Evolutionary conservation across 257 asterid genomes (phyloP).

Genomic region (Solanum dulcamara): DNA sequence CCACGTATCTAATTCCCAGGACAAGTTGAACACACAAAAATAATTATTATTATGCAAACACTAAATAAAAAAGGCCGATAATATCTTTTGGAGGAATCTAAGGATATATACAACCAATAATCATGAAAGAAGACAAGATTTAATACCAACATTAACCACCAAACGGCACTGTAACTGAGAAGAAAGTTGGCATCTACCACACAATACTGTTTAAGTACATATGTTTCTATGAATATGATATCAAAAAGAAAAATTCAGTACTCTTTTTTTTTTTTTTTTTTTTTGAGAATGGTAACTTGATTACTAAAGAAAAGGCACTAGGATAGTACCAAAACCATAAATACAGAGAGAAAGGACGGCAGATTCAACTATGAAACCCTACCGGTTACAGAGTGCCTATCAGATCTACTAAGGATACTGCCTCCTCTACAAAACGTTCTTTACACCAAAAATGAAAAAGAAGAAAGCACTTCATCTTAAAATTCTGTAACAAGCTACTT

Average conservation of each 20-base stretch:
- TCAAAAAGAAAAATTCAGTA: not conserved
- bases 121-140: not conserved
- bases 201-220: not conserved
- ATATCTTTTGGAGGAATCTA: not conserved
- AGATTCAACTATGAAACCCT: no score
- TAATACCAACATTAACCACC: not conserved
- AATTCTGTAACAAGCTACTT: no score
- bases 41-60: not conserved
- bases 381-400: no score
- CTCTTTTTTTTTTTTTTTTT: no score
- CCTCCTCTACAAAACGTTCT: no score
- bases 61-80: not conserved
- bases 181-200: not conserved
- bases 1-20: constrained; percentile 62
- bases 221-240: not conserved
- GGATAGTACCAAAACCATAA: no score
- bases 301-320: no score
- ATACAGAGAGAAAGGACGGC: no score
- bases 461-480: no score
- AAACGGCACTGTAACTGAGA: not conserved
- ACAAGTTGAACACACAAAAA: not conserved
- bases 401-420: no score
- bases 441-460: no score
- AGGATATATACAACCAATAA: not conserved
- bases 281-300: no score